Base-by-base conservation (phyloP, 805 yeast species). In the Jamesozyma gamospora region DNA sequence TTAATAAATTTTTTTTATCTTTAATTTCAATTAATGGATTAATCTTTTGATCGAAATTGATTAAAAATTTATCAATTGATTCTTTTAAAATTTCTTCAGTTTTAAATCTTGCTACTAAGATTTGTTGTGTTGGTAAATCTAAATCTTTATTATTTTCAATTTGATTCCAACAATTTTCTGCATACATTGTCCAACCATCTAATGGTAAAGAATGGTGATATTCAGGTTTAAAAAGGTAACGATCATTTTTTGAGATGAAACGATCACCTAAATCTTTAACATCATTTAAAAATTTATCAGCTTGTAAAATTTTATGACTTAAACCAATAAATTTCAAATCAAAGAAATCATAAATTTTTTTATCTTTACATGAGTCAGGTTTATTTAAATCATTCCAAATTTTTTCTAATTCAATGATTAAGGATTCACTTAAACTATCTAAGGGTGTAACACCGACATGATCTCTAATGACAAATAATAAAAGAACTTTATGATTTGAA, bases 51-150 rank as follows among this genome's bases (percentile, higher is more conserved):
- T 57, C 42, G 28, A 71, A 68, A 7, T 58, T 60, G 0, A 44
- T 43, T 26, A 63, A 64, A 49, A 75, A 75, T 14, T 62, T 60
- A 14, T 65, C 63, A 52, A 69, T 73, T 3, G 77, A 70, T 35
- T 68, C 69, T 32, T 68, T 63, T 17, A 81, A 71, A 35, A 92
- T 83, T 60, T 92, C 97, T 54, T 87, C 95, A 59, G 97, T 90
- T 54, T 95, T 78, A 64, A 86, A 90, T 51, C 92, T 75, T 7
- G 98, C 95, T 18, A 92, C 97, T 43, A 92, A 68, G 26, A 85
- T 83, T 60, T 92, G 98, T 56, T 92, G 98, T 2, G 97, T 88
- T 21, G 98, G 98, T 48, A 92, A 70, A 63, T 92, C 98, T 46
- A 92, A 72, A 58, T 92, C 98, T 62, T 86, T 88, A 64, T 92